These are phyloP conservation scores for Hysterium pulicare DNA, from an alignment of 2,329 filamentous ascomycete genomes.

Conservation along the genomic window DNA sequence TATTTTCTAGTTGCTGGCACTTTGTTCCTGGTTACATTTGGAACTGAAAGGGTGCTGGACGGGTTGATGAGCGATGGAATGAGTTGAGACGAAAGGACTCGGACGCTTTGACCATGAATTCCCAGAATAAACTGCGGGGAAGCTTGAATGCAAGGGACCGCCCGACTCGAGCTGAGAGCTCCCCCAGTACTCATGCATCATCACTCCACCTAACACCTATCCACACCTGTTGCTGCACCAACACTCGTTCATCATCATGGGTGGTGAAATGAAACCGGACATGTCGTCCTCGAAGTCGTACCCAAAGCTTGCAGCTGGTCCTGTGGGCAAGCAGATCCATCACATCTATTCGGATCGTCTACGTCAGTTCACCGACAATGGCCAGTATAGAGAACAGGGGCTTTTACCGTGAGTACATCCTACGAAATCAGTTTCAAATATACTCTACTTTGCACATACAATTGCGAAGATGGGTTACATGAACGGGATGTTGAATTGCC, in stretches of 20 bases:
- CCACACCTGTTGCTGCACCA: background rate
- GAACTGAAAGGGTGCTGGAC: too few species aligned
- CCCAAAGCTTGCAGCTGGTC: slow-evolving; percentile 33
- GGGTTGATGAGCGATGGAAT: too few species aligned
- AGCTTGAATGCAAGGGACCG: background rate
- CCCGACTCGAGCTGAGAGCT: too few species aligned
- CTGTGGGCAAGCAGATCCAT: slow-evolving; percentile 57
- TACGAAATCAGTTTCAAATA: background rate
- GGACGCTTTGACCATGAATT: too few species aligned
- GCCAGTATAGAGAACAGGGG: slow-evolving; percentile 69
- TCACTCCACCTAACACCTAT: background rate
- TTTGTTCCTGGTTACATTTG: too few species aligned
- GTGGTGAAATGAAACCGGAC: slow-evolving; percentile 31
- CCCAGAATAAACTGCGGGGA: background rate
- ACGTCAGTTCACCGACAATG: slow-evolving; percentile 71
- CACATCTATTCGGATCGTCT: slow-evolving; percentile 84
- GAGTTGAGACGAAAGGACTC: too few species aligned
- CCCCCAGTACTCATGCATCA: background rate
- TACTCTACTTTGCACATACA: background rate
- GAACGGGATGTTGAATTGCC: slow-evolving; percentile 5
- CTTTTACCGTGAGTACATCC: slow-evolving; percentile 60
- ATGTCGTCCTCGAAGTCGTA: slow-evolving; percentile 27
- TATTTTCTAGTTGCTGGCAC: too few species aligned
- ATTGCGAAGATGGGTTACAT: slow-evolving; percentile 1
- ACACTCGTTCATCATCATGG: slow-evolving; percentile 20